Conservation (phyloP, 306 rosid genomes). For the Phaseolus lunatus region DNA sequence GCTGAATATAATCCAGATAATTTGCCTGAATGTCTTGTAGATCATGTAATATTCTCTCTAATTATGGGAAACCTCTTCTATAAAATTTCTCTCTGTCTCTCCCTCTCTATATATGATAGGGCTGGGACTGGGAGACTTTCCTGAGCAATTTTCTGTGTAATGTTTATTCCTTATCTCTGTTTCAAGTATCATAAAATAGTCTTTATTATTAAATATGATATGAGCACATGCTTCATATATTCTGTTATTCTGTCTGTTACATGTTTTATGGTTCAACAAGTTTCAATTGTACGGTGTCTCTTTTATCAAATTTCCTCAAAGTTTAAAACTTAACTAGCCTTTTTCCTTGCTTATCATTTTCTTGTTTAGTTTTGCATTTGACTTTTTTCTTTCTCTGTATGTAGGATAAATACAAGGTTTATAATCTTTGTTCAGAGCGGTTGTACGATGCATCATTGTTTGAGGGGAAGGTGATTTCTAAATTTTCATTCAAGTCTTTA, state of each 20-base stretch:
- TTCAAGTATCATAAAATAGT: slow-evolving; percentile 11
- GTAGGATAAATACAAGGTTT: slow-evolving; percentile 95
- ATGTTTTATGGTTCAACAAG: slow-evolving; percentile 18
- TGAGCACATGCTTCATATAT: slow-evolving; percentile 17
- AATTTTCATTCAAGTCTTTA: slow-evolving; percentile 33
- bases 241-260: slow-evolving; percentile 24
- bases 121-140: not conserved
- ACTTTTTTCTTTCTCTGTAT: slow-evolving; percentile 44
- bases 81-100: not conserved
- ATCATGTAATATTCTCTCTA: not conserved
- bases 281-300: slow-evolving; percentile 12
- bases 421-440: slow-evolving; percentile 98
- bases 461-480: slow-evolving; percentile 90
- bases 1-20: too few species aligned
- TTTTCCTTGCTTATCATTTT: slow-evolving; percentile 20
- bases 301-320: slow-evolving; percentile 17
- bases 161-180: not conserved
- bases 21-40: too few species aligned
- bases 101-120: not conserved
- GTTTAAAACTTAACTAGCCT: slow-evolving; percentile 13
- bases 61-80: not conserved
- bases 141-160: not conserved
- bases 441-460: slow-evolving; percentile 93
- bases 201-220: not conserved
- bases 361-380: slow-evolving; percentile 40